Conservation (phyloP, 75 land plant species). For the Larix kaempferi region DNA sequence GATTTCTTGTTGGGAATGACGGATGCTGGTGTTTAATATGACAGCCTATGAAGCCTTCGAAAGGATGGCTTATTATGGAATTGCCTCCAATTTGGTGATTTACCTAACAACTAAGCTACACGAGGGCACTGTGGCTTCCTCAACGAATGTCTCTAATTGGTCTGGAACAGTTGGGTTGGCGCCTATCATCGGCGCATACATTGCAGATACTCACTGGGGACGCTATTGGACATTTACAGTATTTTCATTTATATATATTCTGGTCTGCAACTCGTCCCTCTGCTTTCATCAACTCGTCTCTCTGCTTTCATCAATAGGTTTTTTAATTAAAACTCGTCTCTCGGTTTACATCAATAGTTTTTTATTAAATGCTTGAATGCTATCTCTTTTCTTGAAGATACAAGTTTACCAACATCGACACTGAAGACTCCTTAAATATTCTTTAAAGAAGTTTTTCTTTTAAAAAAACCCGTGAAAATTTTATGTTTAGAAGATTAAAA, state of each 20-base stretch:
- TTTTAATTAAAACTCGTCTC: too few species aligned
- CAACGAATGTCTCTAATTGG: slow-evolving; percentile 35
- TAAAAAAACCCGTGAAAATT: too few species aligned
- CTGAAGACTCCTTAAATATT: too few species aligned
- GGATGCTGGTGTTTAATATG: neutral
- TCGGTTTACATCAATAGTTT: too few species aligned
- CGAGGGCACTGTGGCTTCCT: slow-evolving; percentile 40
- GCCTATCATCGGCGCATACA: slow-evolving; percentile 31
- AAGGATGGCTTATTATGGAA: slow-evolving; percentile 72
- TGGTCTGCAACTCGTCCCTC: slow-evolving; percentile 12
- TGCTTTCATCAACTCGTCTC: too few species aligned
- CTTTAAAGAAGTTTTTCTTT: too few species aligned
- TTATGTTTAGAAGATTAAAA: too few species aligned
- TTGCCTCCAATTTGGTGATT: slow-evolving; percentile 57
- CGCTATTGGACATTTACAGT: slow-evolving; percentile 26
- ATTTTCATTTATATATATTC: slow-evolving; percentile 25
- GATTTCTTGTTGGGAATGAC: neutral
- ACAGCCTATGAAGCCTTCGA: slow-evolving; percentile 74
- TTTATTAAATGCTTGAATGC: too few species aligned
- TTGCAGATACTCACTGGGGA: slow-evolving; percentile 33
- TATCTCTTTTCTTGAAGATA: too few species aligned
- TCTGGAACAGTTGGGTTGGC: slow-evolving; percentile 26
- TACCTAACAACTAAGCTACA: slow-evolving; percentile 59
- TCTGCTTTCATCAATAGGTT: too few species aligned
- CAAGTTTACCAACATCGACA: too few species aligned